A percentile compares a stretch with the other conserved stretches of the same genome.
Evolutionary conservation across 1,284 basidiomycete genomes (phyloP).

Genomic region (Chalciporus sp.): DNA sequence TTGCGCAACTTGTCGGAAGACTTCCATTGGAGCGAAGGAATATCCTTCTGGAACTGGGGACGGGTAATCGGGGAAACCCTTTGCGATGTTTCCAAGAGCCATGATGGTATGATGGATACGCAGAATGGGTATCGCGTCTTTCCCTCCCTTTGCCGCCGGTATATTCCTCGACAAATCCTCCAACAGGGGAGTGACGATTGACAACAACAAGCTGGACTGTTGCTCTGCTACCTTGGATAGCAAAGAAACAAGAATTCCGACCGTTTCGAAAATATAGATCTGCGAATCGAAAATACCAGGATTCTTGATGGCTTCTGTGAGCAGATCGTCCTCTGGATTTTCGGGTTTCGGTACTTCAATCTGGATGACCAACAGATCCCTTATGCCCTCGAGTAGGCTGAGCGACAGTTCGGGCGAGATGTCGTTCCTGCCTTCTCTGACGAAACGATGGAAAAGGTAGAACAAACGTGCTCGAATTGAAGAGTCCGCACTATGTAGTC

Average conservation of each 20-base stretch:
- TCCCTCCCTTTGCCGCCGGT: conserved; percentile 54
- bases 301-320: conserved; percentile 80
- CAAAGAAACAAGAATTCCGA: conserved; percentile 83
- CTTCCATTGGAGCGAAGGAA: conserved; percentile 74
- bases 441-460: conserved; percentile 94
- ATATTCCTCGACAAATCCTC: conserved; percentile 75
- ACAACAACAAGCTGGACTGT: conserved; percentile 73
- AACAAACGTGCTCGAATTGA: conserved; percentile 81
- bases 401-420: conserved; percentile 76
- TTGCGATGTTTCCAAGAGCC: conserved; percentile 93
- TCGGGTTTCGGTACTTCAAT: conserved; percentile 70
- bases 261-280: conserved; percentile 93
- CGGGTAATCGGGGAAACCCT: conserved; percentile 93
- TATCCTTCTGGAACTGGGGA: conserved; percentile 66
- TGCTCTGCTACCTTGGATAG: conserved; percentile 71
- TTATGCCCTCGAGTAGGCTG: conserved; percentile 75
- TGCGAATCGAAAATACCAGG: conserved; percentile 86
- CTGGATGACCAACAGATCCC: conserved; percentile 68
- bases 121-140: conserved; percentile 77
- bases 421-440: conserved; percentile 83
- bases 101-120: conserved; percentile 96
- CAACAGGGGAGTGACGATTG: conserved; percentile 82
- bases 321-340: conserved; percentile 64
- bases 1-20: conserved; percentile 89
- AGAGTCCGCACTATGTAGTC: conserved; percentile 81